Evolutionary conservation across 1,284 basidiomycete species (phyloP).

Genomic region (Trametes sp.): DNA sequence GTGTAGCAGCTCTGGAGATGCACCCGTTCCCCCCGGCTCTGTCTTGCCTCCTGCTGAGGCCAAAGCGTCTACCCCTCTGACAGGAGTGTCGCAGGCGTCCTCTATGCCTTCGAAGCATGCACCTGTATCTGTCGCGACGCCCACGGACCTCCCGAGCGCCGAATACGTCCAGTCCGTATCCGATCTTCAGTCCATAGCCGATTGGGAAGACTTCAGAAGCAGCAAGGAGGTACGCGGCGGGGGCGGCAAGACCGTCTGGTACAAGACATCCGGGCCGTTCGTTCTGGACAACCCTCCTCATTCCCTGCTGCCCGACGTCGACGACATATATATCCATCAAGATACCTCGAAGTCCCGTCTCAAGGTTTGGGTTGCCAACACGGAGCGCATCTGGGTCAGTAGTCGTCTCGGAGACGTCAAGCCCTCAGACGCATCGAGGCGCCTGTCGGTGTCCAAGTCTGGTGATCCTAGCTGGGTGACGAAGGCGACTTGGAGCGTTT

Average conservation of each 20-base stretch:
- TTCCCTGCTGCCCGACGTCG: not conserved
- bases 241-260: slow-evolving; percentile 8
- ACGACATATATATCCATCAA: slow-evolving; percentile 5
- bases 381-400: not conserved
- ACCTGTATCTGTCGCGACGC: not conserved
- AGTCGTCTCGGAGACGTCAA: slow-evolving; percentile 2
- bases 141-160: not conserved
- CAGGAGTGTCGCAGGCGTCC: too few species aligned
- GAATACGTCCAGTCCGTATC: not conserved
- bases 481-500: slow-evolving; percentile 9
- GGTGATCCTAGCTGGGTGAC: slow-evolving; percentile 16
- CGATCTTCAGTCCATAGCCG: not conserved
- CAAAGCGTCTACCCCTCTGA: too few species aligned
- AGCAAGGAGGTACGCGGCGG: not conserved
- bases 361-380: slow-evolving; percentile 9
- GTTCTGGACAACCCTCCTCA: not conserved
- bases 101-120: too few species aligned
- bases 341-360: not conserved
- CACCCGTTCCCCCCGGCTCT: too few species aligned
- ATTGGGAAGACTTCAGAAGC: not conserved
- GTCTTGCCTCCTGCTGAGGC: too few species aligned
- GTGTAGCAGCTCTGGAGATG: too few species aligned
- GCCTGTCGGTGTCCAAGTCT: slow-evolving; percentile 1
- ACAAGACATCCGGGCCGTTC: slow-evolving; percentile 8
- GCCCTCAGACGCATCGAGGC: slow-evolving; percentile 3